These are phyloP conservation scores for Pelargonium citronellum DNA, from an alignment of 441 rosid genomes.

Conservation along the genomic window DNA sequence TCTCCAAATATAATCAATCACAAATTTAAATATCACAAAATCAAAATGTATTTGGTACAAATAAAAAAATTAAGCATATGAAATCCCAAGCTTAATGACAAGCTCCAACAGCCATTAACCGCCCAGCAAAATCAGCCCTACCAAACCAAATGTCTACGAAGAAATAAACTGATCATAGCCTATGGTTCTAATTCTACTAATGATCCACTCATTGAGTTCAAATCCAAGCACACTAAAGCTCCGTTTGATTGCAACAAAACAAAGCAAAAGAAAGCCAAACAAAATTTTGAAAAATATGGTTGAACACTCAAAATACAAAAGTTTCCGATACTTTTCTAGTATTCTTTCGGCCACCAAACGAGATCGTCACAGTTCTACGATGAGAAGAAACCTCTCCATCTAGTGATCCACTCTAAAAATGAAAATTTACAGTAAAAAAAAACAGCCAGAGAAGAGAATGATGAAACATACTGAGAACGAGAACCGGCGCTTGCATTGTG, in stretches of 20 bases:
- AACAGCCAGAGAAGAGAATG: background rate
- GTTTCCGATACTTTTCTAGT: background rate
- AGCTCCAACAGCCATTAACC: background rate
- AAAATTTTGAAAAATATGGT: no score
- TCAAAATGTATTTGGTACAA: background rate
- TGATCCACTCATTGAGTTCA: background rate
- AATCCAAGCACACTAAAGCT: background rate
- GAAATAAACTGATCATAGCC: background rate
- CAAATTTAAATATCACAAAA: background rate
- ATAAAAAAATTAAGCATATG: background rate
- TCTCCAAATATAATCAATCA: background rate
- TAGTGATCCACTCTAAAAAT: background rate
- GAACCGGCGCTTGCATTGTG: conserved; percentile 9
- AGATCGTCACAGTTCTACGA: background rate
- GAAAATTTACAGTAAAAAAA: background rate
- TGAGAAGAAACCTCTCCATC: background rate
- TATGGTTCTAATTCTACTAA: background rate
- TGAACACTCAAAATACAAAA: no score
- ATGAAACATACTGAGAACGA: conserved; percentile 4
- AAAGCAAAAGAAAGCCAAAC: background rate
- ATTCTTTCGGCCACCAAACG: background rate
- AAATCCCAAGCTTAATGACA: background rate
- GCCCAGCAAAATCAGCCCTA: background rate
- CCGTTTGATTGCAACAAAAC: background rate
- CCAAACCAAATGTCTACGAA: background rate